Percentiles rank a stretch among this genome's conserved stretches.
These are phyloP conservation scores for Fraxinus americana DNA, from an alignment of 257 asterid species.

Conservation along the genomic window DNA sequence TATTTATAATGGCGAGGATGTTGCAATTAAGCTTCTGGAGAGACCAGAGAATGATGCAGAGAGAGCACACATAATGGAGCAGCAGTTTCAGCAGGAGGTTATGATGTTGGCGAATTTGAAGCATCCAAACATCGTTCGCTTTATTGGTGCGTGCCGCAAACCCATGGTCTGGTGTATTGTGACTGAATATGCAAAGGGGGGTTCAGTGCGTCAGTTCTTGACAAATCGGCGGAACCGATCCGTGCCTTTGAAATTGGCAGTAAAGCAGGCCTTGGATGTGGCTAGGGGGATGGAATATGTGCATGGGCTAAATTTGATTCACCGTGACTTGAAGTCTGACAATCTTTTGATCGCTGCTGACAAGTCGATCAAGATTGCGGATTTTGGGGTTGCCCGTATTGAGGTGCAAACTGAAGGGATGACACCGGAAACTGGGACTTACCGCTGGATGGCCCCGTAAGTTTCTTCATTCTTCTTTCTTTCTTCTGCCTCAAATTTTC, in stretches of 20 bases:
- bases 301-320: conserved; percentile 85
- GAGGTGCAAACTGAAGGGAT: conserved; percentile 99
- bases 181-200: conserved; percentile 97
- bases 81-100: conserved; percentile 97
- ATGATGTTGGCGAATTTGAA: conserved; percentile 91
- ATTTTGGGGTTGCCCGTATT: conserved; percentile 97
- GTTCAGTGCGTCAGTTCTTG: conserved; percentile 93
- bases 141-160: conserved; percentile 90
- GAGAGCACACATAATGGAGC: conserved; percentile 92
- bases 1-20: conserved; percentile 86
- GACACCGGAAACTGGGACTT: conserved; percentile 99
- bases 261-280: conserved; percentile 98
- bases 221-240: conserved; percentile 80
- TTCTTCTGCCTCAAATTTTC: not conserved
- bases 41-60: conserved; percentile 83
- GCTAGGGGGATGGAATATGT: conserved; percentile 99
- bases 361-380: conserved; percentile 95
- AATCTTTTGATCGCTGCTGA: conserved; percentile 92
- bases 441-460: conserved; percentile 99
- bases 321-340: conserved; percentile 93
- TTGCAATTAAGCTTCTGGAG: conserved; percentile 97
- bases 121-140: conserved; percentile 95
- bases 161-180: conserved; percentile 99
- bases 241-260: conserved; percentile 93
- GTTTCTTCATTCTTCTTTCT: conserved; percentile 32